Evolutionary conservation across 2,329 filamentous ascomycete genomes (phyloP).

Genomic region (Orbilia ellipsospora): DNA sequence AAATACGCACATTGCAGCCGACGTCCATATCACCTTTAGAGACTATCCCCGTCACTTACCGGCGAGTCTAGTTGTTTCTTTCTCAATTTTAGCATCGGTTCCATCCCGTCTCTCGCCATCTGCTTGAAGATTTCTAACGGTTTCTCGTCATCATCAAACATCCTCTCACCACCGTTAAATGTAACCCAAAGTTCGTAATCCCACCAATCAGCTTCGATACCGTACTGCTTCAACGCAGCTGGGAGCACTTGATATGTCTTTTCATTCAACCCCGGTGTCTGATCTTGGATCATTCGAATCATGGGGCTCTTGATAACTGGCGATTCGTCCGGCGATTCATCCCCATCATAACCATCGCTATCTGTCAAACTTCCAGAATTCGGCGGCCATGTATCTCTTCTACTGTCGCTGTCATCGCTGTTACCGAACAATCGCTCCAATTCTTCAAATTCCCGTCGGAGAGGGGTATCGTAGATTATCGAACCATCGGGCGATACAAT

Average conservation of each 20-base stretch:
- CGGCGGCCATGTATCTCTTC: conserved; percentile 10
- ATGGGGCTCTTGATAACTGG: not conserved
- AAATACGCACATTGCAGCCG: not conserved
- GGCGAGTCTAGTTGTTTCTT: not conserved
- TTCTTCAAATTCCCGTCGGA: conserved; percentile 9
- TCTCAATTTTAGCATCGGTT: conserved; percentile 8
- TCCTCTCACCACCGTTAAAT: conserved; percentile 9
- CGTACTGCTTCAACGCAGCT: conserved; percentile 5
- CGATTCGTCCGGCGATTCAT: not conserved
- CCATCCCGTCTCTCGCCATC: conserved; percentile 11
- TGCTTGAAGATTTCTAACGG: conserved; percentile 16
- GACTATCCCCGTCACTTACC: not conserved
- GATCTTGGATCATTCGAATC: not conserved
- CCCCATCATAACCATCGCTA: conserved; percentile 2
- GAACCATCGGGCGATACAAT: not conserved
- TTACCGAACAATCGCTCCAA: conserved; percentile 2
- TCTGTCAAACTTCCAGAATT: not conserved
- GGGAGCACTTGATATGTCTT: conserved; percentile 12
- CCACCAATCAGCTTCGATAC: not conserved
- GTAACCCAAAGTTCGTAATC: conserved; percentile 17
- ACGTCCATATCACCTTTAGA: not conserved
- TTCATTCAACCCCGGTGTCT: conserved; percentile 1
- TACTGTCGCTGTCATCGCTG: not conserved
- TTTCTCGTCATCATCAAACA: conserved; percentile 16
- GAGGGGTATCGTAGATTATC: not conserved